Base-by-base conservation (phyloP, 768 basidiomycete genomes). In the Naganishia friedmannii region DNA sequence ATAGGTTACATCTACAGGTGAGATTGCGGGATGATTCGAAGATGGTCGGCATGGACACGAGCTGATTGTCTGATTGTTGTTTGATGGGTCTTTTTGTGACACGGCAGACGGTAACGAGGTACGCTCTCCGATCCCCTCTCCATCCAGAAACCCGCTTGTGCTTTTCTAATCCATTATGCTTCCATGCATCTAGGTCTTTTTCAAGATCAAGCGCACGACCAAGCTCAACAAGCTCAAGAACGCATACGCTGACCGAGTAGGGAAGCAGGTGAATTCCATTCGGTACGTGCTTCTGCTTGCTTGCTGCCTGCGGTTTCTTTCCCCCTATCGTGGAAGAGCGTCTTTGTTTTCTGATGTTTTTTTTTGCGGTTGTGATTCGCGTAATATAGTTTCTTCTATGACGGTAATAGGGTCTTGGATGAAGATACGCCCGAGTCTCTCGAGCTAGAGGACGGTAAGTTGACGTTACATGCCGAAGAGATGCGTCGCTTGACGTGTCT, bases 151-250 rank as follows among this genome's bases (percentile, higher is more conserved):
- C 13, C 46, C 21, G 34, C 34, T 37, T n/a, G n/a, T 31, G 34
- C 32, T n/a, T 7, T 17, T 13, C 60, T 45, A 29, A 66, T 32
- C 5, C 12, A 23, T 63, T 29, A 0, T 37, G 9, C 42, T 23
- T 15, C 31, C 12, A 34, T 10, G 15, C 17, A 39, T 9, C 12
- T 7, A 94, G 80, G 91, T 95, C 31, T 95, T 90, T 83, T 96
- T 96, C 86, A 95, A 96, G 86, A 94, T 96, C 83, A 96, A 94
- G 83, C 87, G 89, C 77, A 90, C 86, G 82, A 94, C 93, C 53
- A 93, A 90, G 84, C 83, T 96, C 75, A 90, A 88, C 85, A 96
- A 95, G 84, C 86, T 95, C 29, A 91, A 93, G 79, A 72, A 87
- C 71, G 93, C 93, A 53, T 96, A 96, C 82, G 93, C 93, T 67